These are phyloP conservation scores for Candida dendrica DNA, from an alignment of 805 yeast species.

Conservation along the genomic window DNA sequence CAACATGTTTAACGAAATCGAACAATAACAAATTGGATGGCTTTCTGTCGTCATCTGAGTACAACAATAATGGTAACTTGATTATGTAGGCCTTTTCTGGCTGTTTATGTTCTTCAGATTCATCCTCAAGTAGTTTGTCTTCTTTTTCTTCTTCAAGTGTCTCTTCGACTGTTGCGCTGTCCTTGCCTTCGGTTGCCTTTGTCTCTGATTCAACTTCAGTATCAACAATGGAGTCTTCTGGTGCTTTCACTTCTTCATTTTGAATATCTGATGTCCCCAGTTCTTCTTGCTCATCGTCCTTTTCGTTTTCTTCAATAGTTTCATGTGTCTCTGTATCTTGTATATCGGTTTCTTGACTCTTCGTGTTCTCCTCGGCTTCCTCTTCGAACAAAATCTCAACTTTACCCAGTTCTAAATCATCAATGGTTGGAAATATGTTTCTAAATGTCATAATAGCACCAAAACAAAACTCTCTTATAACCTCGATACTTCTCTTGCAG, in stretches of 20 bases:
- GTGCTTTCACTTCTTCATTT: background rate
- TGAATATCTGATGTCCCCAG: no score
- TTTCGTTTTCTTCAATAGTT: background rate
- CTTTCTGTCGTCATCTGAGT: conserved; percentile 2
- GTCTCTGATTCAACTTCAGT: background rate
- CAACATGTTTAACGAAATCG: conserved; percentile 29
- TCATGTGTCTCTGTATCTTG: conserved; percentile 2
- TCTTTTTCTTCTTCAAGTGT: background rate
- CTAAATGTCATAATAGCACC: conserved; percentile 62
- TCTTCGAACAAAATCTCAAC: conserved; percentile 10
- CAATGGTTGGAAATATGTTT: conserved; percentile 47
- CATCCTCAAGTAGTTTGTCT: background rate
- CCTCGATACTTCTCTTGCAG: conserved; percentile 74
- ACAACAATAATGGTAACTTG: background rate
- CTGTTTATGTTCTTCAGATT: background rate
- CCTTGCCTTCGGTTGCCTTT: no score
- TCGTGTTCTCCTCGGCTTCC: background rate
- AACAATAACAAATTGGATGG: conserved; percentile 25
- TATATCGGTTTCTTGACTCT: conserved; percentile 14
- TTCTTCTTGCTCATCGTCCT: conserved; percentile 24
- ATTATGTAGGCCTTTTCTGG: background rate
- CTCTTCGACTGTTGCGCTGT: no score
- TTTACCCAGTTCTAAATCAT: conserved; percentile 15
- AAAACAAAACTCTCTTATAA: conserved; percentile 76
- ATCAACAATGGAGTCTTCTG: background rate